Percentiles rank a stretch among this genome's conserved stretches.
phyloP scores from a whole-genome alignment of 495 filamentous ascomycete genomes.

The Penicillium lagena region DNA sequence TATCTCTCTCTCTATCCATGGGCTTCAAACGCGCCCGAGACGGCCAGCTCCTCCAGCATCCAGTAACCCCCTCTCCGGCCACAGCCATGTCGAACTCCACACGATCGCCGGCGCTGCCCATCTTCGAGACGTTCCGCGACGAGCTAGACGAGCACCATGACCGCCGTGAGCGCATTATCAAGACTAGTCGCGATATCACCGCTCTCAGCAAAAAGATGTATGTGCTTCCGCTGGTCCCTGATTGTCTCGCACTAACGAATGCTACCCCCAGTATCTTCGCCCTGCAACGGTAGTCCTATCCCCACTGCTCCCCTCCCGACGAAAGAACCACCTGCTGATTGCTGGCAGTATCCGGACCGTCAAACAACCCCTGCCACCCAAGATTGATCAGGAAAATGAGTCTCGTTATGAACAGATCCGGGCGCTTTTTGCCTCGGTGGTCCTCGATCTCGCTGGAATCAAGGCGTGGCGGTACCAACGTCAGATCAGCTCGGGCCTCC shows the following conservation, averaged over 20 bases:
- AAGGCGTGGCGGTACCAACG: slow-evolving; percentile 78
- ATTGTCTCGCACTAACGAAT: not conserved
- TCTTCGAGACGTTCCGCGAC: slow-evolving; percentile 79
- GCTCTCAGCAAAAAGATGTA: slow-evolving; percentile 96
- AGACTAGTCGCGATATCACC: slow-evolving; percentile 85
- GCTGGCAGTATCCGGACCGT: slow-evolving; percentile 47
- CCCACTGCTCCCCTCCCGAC: too few species aligned
- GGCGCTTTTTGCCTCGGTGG: slow-evolving; percentile 57
- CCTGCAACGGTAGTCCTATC: slow-evolving; percentile 53
- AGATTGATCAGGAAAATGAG: slow-evolving; percentile 59
- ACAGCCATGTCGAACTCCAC: slow-evolving; percentile 8
- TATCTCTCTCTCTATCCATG: slow-evolving; percentile 8
- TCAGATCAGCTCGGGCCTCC: slow-evolving; percentile 70
- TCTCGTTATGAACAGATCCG: slow-evolving; percentile 60
- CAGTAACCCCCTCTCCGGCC: slow-evolving; percentile 20
- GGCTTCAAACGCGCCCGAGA: slow-evolving; percentile 56
- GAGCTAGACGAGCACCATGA: slow-evolving; percentile 95
- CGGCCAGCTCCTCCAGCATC: slow-evolving; percentile 40
- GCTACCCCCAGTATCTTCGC: slow-evolving; percentile 69
- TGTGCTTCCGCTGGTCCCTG: slow-evolving; percentile 9
- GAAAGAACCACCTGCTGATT: too few species aligned
- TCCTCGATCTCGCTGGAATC: slow-evolving; percentile 65
- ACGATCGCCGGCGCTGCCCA: slow-evolving; percentile 46
- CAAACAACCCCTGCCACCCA: slow-evolving; percentile 53
- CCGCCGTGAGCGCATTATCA: slow-evolving; percentile 81